These are phyloP conservation scores for Metschnikowia koreensis DNA, from an alignment of 805 yeast genomes.

Conservation along the genomic window DNA sequence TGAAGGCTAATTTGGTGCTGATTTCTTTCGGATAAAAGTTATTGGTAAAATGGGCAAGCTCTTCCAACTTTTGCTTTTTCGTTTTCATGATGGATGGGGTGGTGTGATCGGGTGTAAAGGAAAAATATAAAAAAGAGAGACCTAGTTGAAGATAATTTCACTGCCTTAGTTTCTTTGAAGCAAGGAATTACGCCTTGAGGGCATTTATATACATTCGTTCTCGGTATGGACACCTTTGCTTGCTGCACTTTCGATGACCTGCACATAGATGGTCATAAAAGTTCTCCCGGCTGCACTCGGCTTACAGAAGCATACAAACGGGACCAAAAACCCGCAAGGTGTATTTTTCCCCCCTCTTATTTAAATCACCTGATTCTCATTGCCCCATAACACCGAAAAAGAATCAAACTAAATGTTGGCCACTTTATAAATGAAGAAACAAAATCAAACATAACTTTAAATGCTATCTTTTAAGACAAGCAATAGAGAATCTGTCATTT, in stretches of 20 bases:
- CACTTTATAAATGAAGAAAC: no score
- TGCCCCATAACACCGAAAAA: not conserved
- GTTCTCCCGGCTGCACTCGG: not conserved
- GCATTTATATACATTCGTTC: not conserved
- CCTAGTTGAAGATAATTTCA: no score
- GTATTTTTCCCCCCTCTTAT: not conserved
- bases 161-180: not conserved
- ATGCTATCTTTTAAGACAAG: no score
- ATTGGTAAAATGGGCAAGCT: constrained; percentile 15
- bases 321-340: not conserved
- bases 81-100: constrained; percentile 8
- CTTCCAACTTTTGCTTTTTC: constrained; percentile 18
- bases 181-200: no score
- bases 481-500: no score
- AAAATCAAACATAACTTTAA: no score
- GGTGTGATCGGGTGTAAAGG: not conserved
- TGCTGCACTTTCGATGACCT: constrained; percentile 6
- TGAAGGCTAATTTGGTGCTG: constrained; percentile 14
- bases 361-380: not conserved
- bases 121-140: not conserved
- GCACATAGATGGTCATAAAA: not conserved
- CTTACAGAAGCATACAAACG: not conserved
- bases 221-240: not conserved
- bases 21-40: constrained; percentile 15
- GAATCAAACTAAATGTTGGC: no score